Base-by-base conservation (phyloP, 495 filamentous ascomycete species). In the Delitschia confertaspora region DNA sequence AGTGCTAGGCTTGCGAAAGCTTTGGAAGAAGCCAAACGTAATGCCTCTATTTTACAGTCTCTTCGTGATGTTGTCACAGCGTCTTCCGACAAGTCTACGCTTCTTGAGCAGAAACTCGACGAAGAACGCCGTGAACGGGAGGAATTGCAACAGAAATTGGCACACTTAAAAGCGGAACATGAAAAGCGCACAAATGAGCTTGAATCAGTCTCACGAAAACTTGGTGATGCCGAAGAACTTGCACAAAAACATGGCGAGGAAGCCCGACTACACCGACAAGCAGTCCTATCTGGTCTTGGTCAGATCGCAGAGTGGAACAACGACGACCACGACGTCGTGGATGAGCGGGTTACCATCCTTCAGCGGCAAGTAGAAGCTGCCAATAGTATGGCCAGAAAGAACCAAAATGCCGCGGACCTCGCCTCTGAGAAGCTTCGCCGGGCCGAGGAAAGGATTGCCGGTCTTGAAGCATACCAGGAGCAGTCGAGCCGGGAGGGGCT, bases 361-460 rank as follows among this genome's bases (percentile, higher is more conserved):
- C 85, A 93, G 58, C 74, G 75, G 16, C 91, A 95, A 59, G 66
- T 94, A 4, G 73, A 79, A 36, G 69, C 78, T 18, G 83, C 91
- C 22, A 88, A 85, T 54, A 71, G 71, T 5, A 66, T 96, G 45
- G 85, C 87, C 29, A 79, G 80, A 58, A 82, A 85, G 49, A 94
- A 91, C 55, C 88, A 93, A 61, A 70, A 78, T 27, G 88, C 91
- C 38, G 91, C 89, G n/a, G 86, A 99, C 60, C 64, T 72, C 14
- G 87, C 88, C 1, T 78, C 83, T 2, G 87, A 94, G 51, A 94
- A 85, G 60, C 72, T 99, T 24, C 81, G 88, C 7, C 78, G 84
- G 37, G 91, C 91, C 6, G 93, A 96, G 63, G 93, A 93, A 61
- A 76, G 93, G 5, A 95, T 99, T 58, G 93, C 91, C 11, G 88